Base-by-base conservation (phyloP, 2,329 filamentous ascomycete genomes). In the Aspergillus jensenii region DNA sequence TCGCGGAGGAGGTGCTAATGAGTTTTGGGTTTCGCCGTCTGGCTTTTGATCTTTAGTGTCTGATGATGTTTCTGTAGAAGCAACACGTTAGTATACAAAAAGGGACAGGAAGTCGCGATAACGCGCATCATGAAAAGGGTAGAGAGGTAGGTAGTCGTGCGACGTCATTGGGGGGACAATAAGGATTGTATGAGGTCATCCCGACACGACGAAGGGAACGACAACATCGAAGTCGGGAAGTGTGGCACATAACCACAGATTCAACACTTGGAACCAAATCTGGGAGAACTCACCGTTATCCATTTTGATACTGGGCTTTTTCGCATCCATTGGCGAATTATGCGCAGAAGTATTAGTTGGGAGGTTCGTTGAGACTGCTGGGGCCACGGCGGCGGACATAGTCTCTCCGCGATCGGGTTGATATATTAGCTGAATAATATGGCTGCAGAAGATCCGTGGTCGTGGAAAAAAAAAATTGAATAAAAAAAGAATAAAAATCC, bases 1-100 rank as follows among this genome's bases (percentile, higher is more conserved):
- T 75, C 87, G 87, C 59, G 88, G 88, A 56, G 89, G 88, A 65
- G 88, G 88, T 65, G 87, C 87, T 69, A 91, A 82, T 56, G 87
- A 85, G 76, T 85, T 86, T 68, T 85, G 79, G 55, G 78, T 74
- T 71, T 88, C 86, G 74, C 80, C 79, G 80, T 84, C 68, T 17
- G 70, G 66, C 56, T 76, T 74, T 19, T 62, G 62, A n/a, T 74
- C 71, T 60, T 74, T 73, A 52, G 58, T 59, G 33, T 70, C 72
- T 55, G 71, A 69, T 50, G 66, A 63, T 56, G 65, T 61, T 63
- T 75, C 68, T 73, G 55, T 53, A 44, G 52, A 49, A 51, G 39
- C 40, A 57, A 59, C 49, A 47, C 56, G 62, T 72, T 60, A 72
- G 71, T 61, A 63, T 58, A 50, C 40, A 44, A 59, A 47, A 31